phyloP scores from a whole-genome alignment of 108 stramenopile species.

The Seminavis robusta region DNA sequence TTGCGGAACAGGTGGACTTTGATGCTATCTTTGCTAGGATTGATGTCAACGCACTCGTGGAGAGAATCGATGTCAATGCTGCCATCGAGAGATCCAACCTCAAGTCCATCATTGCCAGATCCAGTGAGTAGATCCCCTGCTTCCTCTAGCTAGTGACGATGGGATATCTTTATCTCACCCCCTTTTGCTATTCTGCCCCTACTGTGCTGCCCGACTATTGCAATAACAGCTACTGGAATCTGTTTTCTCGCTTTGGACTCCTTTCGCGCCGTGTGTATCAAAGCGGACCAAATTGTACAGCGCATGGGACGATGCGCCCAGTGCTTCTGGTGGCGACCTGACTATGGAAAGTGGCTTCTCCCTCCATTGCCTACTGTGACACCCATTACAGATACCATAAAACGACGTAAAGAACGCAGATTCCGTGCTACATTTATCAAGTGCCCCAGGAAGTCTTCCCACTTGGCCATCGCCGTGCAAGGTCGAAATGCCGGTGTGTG shows the following conservation, averaged over 20 bases:
- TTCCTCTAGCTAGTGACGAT: too few species aligned
- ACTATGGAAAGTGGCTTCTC: background rate
- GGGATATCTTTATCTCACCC: too few species aligned
- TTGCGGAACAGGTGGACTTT: background rate
- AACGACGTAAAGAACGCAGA: background rate
- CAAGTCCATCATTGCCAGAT: background rate
- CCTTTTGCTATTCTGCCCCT: too few species aligned
- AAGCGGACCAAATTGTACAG: background rate
- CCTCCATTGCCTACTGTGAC: too few species aligned
- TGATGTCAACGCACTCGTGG: background rate
- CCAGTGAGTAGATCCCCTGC: background rate
- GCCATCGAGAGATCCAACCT: conserved; percentile 4
- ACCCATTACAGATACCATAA: too few species aligned
- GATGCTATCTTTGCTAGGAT: background rate
- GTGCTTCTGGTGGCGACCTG: background rate
- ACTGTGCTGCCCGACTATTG: too few species aligned
- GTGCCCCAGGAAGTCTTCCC: too few species aligned
- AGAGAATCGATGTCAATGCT: background rate
- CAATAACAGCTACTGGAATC: too few species aligned
- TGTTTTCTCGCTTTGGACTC: background rate
- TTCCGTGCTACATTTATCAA: background rate
- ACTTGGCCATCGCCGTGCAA: background rate
- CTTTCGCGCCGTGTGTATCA: background rate
- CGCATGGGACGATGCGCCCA: background rate
- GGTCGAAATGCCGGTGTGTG: background rate